Evolutionary conservation across 441 rosid species (phyloP).

Genomic region (Pelargonium australe): DNA sequence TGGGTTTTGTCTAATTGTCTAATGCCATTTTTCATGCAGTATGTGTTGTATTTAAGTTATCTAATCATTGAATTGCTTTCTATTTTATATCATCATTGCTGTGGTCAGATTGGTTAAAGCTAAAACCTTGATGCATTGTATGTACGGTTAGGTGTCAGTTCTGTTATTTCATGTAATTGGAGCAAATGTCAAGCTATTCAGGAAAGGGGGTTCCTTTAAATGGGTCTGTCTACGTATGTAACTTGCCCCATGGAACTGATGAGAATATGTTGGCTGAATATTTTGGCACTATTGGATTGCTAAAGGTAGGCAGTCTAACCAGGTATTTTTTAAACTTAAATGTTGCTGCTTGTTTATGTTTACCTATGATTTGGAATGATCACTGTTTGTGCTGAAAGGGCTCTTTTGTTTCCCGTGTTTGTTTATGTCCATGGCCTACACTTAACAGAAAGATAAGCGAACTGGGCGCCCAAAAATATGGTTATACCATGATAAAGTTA

Average conservation of each 20-base stretch:
- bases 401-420: background rate
- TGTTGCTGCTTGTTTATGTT: background rate
- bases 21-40: too few relatives aligned
- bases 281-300: conserved; percentile 89
- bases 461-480: conserved; percentile 88
- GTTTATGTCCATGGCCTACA: background rate
- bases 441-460: conserved; percentile 72
- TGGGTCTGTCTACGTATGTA: conserved; percentile 80
- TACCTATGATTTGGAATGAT: background rate
- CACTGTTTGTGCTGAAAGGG: background rate
- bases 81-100: too few relatives aligned
- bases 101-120: background rate
- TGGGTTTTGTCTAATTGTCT: too few relatives aligned
- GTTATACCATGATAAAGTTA: conserved; percentile 76
- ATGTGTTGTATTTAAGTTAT: too few relatives aligned
- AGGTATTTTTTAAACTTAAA: conserved; percentile 19
- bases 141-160: conserved; percentile 7
- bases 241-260: conserved; percentile 75
- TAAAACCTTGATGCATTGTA: background rate
- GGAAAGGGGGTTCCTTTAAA: conserved; percentile 51
- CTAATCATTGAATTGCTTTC: too few relatives aligned
- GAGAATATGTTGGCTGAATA: conserved; percentile 82
- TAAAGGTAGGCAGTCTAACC: conserved; percentile 47
- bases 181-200: conserved; percentile 54
- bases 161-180: conserved; percentile 40